Percentiles rank a stretch among this genome's conserved stretches.
Evolutionary conservation across 495 filamentous ascomycete species (phyloP).

Genomic region (Articulospora tetracladia): DNA sequence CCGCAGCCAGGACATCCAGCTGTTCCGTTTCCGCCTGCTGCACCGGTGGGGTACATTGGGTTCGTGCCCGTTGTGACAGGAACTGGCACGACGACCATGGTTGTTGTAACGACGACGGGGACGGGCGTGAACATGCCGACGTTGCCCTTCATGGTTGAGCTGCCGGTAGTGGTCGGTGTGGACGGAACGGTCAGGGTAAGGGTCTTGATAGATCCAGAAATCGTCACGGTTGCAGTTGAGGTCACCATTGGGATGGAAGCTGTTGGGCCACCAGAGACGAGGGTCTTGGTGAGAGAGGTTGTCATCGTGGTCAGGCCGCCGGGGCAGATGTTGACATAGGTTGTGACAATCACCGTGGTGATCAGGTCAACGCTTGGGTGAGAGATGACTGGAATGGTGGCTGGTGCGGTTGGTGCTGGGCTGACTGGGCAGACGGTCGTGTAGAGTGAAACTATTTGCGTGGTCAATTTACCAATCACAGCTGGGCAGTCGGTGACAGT

Average conservation of each 20-base stretch:
- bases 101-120: neutral
- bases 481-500: constrained; percentile 52
- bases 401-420: constrained; percentile 16
- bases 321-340: constrained; percentile 10
- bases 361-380: neutral
- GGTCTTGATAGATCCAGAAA: neutral
- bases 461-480: constrained; percentile 32
- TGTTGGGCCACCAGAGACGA: neutral
- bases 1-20: neutral
- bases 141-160: neutral
- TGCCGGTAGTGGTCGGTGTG: neutral
- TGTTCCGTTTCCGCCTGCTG: neutral
- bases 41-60: neutral
- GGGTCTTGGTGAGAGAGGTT: constrained; percentile 1
- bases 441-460: constrained; percentile 32
- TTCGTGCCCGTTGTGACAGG: neutral
- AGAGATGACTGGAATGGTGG: neutral
- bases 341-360: constrained; percentile 9
- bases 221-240: neutral
- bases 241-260: neutral
- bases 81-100: neutral
- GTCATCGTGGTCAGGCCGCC: neutral
- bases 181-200: constrained; percentile 2
- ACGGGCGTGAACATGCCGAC: neutral
- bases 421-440: constrained; percentile 42